Evolutionary conservation across 192 early-diverging fungal genomes (phyloP).

Genomic region (Backusella mclennaniae): DNA sequence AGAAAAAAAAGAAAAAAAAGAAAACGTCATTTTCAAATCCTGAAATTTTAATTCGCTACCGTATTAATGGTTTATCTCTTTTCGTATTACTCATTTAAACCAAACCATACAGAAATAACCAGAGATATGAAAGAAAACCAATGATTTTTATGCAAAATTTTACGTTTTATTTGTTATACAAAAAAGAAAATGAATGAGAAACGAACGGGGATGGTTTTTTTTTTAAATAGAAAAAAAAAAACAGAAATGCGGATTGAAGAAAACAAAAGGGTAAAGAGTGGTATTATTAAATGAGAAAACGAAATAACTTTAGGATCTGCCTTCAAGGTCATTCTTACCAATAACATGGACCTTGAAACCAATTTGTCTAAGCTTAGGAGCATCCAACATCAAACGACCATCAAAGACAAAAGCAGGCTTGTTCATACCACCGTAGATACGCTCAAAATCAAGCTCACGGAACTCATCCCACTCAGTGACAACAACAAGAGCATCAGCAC

Average conservation of each 20-base stretch:
- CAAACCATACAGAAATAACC: not conserved
- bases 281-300: not conserved
- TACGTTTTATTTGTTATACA: not conserved
- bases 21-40: too few species aligned
- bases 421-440: constrained; percentile 66
- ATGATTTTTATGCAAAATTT: not conserved
- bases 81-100: too few species aligned
- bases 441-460: constrained; percentile 68
- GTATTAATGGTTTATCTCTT: too few species aligned
- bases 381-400: constrained; percentile 80
- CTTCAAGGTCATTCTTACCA: constrained; percentile 51
- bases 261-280: not conserved
- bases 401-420: constrained; percentile 91
- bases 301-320: constrained; percentile 1
- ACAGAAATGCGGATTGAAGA: not conserved
- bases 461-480: constrained; percentile 93
- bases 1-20: too few species aligned
- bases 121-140: not conserved
- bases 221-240: not conserved
- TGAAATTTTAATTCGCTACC: too few species aligned
- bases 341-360: constrained; percentile 78
- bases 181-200: not conserved
- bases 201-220: not conserved
- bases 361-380: constrained; percentile 60
- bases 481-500: constrained; percentile 76